phyloP scores from a whole-genome alignment of 495 filamentous ascomycete genomes.

The Astrothelium macrocarpum region DNA sequence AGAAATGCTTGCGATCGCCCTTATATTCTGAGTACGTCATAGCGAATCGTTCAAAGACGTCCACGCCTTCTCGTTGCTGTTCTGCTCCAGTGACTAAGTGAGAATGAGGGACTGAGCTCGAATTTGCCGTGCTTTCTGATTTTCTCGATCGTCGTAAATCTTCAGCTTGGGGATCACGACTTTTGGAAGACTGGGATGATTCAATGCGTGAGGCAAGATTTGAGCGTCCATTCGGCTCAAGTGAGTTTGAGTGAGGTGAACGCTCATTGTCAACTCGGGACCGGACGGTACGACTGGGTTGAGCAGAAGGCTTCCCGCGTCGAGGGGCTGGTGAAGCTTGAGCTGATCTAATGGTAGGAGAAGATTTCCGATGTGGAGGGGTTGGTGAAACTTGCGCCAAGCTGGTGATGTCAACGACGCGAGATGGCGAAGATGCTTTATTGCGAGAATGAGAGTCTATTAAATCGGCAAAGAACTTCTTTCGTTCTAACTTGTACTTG shows the following conservation, averaged over 20 bases:
- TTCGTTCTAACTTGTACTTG: neutral
- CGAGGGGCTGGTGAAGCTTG: neutral
- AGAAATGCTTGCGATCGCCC: slow-evolving; percentile 23
- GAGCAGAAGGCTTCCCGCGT: neutral
- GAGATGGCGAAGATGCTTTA: neutral
- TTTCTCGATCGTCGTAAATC: neutral
- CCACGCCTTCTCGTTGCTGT: neutral
- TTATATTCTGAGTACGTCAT: slow-evolving; percentile 22
- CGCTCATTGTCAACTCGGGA: neutral
- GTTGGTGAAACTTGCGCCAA: neutral
- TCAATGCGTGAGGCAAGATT: neutral
- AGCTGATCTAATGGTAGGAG: neutral
- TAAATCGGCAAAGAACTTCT: neutral
- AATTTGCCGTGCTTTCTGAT: neutral
- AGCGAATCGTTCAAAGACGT: slow-evolving; percentile 21
- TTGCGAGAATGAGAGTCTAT: neutral
- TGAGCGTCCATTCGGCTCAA: neutral
- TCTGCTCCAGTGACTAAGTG: neutral
- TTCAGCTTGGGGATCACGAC: neutral
- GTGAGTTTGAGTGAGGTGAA: neutral
- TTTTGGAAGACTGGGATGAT: neutral
- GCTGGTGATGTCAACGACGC: neutral
- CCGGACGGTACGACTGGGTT: neutral
- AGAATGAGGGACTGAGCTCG: neutral
- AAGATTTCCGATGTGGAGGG: neutral